Conservation (phyloP, 495 filamentous ascomycete genomes). For the Tirmania nivea region DNA sequence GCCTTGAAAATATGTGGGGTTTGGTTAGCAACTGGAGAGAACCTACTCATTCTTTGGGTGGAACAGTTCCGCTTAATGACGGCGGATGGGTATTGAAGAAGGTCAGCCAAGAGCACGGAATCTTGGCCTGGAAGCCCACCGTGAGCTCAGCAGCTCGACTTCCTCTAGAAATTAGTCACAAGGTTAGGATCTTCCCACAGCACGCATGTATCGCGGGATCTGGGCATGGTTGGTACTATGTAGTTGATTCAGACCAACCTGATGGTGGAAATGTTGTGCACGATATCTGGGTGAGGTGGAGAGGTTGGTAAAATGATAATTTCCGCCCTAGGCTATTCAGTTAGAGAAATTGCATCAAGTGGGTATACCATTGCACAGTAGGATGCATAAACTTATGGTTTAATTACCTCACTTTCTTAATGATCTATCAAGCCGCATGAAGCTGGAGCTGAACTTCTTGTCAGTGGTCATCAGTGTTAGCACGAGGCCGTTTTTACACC, state of each 20-base stretch:
- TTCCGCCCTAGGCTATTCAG: no score
- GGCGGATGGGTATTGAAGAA: conserved; percentile 38
- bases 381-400: no score
- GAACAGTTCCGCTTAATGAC: conserved; percentile 16
- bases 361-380: no score
- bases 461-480: no score
- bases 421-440: no score
- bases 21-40: conserved; percentile 40
- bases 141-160: not conserved
- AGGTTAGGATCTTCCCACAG: conserved; percentile 59
- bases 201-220: conserved; percentile 65
- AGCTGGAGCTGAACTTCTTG: no score
- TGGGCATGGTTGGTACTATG: conserved; percentile 49
- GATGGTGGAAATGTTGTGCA: conserved; percentile 23
- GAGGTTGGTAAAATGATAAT: conserved; percentile 29
- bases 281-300: conserved; percentile 48
- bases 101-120: conserved; percentile 46
- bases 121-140: conserved; percentile 27
- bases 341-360: no score
- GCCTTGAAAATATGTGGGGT: conserved; percentile 38
- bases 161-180: conserved; percentile 35
- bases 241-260: conserved; percentile 43
- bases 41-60: conserved; percentile 1
- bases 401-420: no score
- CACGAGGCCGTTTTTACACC: no score